Evolutionary conservation across 1,284 basidiomycete species (phyloP), one percentile per base, ranked within the genome.

Genomic region (Peniophora sp.): DNA sequence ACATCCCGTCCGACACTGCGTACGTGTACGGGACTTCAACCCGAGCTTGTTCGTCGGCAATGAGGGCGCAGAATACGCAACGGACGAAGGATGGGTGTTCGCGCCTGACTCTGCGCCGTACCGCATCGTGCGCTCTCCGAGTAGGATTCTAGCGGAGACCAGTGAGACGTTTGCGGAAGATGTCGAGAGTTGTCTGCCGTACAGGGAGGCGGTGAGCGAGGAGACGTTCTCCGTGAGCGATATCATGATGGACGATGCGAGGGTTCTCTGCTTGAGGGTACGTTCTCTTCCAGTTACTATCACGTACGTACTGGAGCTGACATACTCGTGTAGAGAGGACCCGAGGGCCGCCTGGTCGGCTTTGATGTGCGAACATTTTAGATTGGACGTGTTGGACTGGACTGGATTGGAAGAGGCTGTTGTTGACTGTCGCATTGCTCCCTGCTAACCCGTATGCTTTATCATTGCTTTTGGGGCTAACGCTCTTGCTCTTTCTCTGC

Each of bases 221-320:
- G 70, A 75, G 49, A 61, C 59, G 17, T 74, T 71, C 53, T 66
- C 71, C 50, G 70, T 73, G 36, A 73, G 71, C 47, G 75, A 78
- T 61, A 73, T 76, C 44, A 78, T 78, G 76, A 72, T 78, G 67
- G 77, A 78, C 59, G 75, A 77, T 55, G 69, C 65, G 55, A 61
- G 74, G 52, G 55, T 79, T 46, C 58, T 77, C 50, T 58, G 78
- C 50, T 61, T 77, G 43, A 72, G 71, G 66, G 73, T 75, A 45
- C 19, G 65, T 47, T 9, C 14, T 20, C n/a, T 20, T 20, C 5
- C 8, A 6, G 38, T 41, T 8, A n/a, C n/a, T n/a, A n/a, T 17
- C 8, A 17, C 38, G 38, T 17, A 5, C 8, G 16, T 8, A n/a
- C 8, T 41, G 38, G 38, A 5, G 38, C 38, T 41, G 38, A 41